Conservation (phyloP, 2,329 filamentous ascomycete species). For the Cadophora sp. region DNA sequence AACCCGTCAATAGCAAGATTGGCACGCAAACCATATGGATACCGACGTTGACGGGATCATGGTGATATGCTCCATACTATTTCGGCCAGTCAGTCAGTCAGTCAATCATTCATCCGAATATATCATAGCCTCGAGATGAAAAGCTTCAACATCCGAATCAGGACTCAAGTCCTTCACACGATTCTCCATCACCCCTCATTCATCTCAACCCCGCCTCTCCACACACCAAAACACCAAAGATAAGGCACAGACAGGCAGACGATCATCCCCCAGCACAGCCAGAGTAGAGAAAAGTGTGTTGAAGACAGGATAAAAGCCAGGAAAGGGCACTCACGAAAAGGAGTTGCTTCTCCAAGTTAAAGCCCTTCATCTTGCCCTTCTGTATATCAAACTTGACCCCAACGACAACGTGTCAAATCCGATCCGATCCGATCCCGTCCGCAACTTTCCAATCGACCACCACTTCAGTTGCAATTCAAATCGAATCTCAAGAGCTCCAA, state of each 20-base stretch:
- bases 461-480: too few species aligned
- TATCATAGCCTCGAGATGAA: not conserved
- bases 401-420: too few species aligned
- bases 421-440: too few species aligned
- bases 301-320: not conserved
- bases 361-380: not conserved
- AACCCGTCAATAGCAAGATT: not conserved
- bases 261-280: too few species aligned
- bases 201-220: not conserved
- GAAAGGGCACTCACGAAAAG: not conserved
- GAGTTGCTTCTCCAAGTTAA: conserved; percentile 9
- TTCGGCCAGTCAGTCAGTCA: not conserved
- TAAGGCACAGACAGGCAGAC: too few species aligned
- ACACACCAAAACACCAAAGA: not conserved
- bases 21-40: conserved; percentile 15
- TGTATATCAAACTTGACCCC: too few species aligned
- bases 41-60: conserved; percentile 9
- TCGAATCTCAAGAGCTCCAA: too few species aligned
- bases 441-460: too few species aligned
- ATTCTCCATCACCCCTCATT: not conserved
- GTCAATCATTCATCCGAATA: not conserved
- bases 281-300: not conserved
- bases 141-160: not conserved
- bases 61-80: conserved; percentile 8
- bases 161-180: not conserved